Conservation (phyloP, 2,329 filamentous ascomycete genomes). For the Fusarium annulatum region DNA sequence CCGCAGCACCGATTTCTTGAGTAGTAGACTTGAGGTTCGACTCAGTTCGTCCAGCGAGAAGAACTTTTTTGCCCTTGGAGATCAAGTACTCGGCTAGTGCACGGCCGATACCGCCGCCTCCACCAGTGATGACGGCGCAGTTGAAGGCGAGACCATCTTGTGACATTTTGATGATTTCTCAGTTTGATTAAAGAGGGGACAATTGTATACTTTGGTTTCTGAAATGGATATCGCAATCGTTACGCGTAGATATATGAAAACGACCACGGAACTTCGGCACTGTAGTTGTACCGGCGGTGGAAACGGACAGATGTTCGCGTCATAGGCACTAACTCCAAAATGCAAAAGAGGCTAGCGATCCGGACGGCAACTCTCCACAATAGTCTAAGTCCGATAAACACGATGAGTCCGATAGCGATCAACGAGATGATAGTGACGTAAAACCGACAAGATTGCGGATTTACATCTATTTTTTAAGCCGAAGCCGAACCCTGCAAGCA, state of each 20-base stretch:
- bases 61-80: conserved; percentile 59
- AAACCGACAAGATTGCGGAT: not conserved
- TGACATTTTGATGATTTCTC: not conserved
- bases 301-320: conserved; percentile 2
- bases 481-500: not conserved
- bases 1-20: conserved; percentile 56
- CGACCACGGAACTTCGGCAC: not conserved
- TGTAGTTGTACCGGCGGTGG: not conserved
- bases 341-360: not conserved
- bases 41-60: conserved; percentile 66
- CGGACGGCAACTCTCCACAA: not conserved
- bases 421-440: not conserved
- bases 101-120: conserved; percentile 63
- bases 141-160: conserved; percentile 49
- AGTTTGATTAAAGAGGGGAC: rapidly evolving
- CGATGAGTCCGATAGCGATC: not conserved
- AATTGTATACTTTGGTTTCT: rapidly evolving
- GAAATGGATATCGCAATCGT: not conserved
- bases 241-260: not conserved
- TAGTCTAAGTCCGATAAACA: not conserved
- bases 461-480: not conserved
- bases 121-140: conserved; percentile 62
- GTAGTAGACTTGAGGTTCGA: conserved; percentile 60
- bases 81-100: conserved; percentile 60
- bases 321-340: not conserved